Evolutionary conservation across 371 early-diverging fungal species (phyloP).

Genomic region (Mortierella sp.): DNA sequence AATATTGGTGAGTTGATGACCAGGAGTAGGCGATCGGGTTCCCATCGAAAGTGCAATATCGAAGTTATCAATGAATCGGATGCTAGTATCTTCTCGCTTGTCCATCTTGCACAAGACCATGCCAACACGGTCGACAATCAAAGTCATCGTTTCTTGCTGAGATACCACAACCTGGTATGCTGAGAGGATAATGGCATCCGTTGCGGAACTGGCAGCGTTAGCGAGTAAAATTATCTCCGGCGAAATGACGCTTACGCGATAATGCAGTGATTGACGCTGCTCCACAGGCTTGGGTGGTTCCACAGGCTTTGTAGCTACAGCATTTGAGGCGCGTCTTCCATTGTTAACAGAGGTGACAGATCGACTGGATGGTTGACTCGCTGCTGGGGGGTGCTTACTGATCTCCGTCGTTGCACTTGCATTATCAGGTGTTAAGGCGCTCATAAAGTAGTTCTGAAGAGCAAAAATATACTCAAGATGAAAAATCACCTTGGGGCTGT

Average conservation of each 20-base stretch:
- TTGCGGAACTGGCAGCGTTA: constrained; percentile 74
- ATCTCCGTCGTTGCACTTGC: constrained; percentile 29
- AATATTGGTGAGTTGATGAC: constrained; percentile 70
- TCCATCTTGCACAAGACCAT: constrained; percentile 95
- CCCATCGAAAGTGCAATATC: constrained; percentile 86
- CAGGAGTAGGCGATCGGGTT: constrained; percentile 65
- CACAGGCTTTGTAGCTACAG: constrained; percentile 18
- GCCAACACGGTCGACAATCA: constrained; percentile 86
- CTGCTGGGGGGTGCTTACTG: constrained; percentile 19
- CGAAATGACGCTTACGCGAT: constrained; percentile 83
- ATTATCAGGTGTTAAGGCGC: constrained; percentile 61
- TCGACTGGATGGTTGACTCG: constrained; percentile 15
- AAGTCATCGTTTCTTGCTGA: constrained; percentile 79
- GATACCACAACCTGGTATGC: constrained; percentile 84
- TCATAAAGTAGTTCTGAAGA: constrained; percentile 76
- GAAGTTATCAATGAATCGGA: constrained; percentile 92
- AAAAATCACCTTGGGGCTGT: constrained; percentile 86
- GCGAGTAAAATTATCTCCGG: constrained; percentile 92
- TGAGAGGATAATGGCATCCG: constrained; percentile 92
- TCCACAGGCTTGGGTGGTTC: constrained; percentile 34
- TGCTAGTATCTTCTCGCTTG: constrained; percentile 77
- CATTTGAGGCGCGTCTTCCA: constrained; percentile 34
- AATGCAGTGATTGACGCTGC: constrained; percentile 56
- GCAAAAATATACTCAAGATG: constrained; percentile 88
- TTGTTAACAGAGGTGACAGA: constrained; percentile 15